A percentile compares a stretch with the other conserved stretches of the same genome.
These are phyloP conservation scores for Rhododendron vialii DNA, from an alignment of 148 eudicot species.

Conservation along the genomic window DNA sequence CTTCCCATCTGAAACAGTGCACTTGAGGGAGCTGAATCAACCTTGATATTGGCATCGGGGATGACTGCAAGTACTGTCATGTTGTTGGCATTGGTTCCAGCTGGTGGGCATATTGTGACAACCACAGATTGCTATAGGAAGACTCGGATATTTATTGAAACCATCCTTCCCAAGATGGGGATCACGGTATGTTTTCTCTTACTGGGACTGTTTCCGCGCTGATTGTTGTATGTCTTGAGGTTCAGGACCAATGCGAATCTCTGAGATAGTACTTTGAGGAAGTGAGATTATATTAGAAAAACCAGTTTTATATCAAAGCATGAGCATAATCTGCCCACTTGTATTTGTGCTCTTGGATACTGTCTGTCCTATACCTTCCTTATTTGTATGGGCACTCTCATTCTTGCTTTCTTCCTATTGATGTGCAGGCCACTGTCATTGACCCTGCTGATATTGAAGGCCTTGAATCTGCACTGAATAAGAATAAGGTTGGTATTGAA, in stretches of 20 bases:
- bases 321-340: neutral
- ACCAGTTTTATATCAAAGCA: neutral
- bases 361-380: neutral
- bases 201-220: neutral
- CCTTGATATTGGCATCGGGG: conserved; percentile 76
- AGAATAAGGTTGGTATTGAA: conserved; percentile 40
- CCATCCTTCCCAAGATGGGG: conserved; percentile 79
- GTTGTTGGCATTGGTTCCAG: conserved; percentile 81
- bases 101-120: conserved; percentile 86
- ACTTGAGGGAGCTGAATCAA: conserved; percentile 94
- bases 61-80: conserved; percentile 85
- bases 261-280: neutral
- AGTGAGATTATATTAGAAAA: neutral
- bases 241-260: neutral
- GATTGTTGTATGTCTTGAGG: neutral
- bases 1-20: conserved; percentile 39
- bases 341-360: neutral
- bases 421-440: conserved; percentile 67
- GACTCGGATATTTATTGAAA: conserved; percentile 81
- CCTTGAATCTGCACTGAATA: conserved; percentile 55
- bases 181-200: conserved; percentile 42
- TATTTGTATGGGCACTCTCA: neutral
- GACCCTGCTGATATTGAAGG: conserved; percentile 79
- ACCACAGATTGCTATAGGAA: conserved; percentile 86
- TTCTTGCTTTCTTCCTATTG: neutral